Conservation (phyloP, 2,329 filamentous ascomycete genomes). For the Colletotrichum theobromicola region DNA sequence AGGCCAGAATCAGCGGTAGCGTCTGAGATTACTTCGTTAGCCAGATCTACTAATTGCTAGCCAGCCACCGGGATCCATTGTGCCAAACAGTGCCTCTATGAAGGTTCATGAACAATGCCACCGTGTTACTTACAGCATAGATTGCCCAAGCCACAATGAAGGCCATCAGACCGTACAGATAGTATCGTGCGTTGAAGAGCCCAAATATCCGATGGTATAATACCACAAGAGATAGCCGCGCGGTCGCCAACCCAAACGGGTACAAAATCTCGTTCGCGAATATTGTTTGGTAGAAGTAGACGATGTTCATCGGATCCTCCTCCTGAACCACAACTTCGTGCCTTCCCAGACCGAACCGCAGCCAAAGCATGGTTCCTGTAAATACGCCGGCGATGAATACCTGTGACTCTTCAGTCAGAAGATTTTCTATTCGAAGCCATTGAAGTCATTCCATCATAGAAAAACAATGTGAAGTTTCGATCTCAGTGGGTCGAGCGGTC, state of each 20-base stretch:
- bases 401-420: neutral
- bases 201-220: conserved; percentile 15
- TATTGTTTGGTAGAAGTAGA: conserved; percentile 10
- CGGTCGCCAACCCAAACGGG: neutral
- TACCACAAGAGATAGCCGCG: conserved; percentile 7
- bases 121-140: neutral
- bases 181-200: conserved; percentile 9
- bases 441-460: neutral
- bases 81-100: neutral
- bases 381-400: conserved; percentile 2
- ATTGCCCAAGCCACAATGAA: conserved; percentile 11
- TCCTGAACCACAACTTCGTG: conserved; percentile 3
- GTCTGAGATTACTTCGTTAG: neutral
- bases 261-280: conserved; percentile 17
- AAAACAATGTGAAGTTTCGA: neutral
- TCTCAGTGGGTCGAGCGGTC: neutral
- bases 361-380: conserved; percentile 12
- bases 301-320: conserved; percentile 7
- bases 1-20: conserved; percentile 5
- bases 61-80: neutral
- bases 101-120: neutral
- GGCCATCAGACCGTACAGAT: neutral
- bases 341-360: conserved; percentile 8
- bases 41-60: neutral
- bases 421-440: neutral